Conservation (phyloP, 176 grass and related monocot genomes). For the Aegilops umbellulata region DNA sequence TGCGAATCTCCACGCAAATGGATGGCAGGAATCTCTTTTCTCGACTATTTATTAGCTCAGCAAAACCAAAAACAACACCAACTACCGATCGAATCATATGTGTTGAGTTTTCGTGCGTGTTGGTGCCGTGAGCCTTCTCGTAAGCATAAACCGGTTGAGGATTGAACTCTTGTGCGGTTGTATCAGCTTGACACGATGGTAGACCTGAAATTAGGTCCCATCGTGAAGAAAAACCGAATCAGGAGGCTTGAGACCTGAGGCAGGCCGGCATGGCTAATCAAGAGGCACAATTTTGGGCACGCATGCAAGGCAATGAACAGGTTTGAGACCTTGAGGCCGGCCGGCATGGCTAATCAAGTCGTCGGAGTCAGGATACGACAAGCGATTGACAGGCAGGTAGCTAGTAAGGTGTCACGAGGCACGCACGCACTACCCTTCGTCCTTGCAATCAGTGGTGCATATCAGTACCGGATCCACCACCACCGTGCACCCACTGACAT, state of each 20-base stretch:
- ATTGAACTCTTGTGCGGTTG: too few species aligned
- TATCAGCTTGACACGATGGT: too few species aligned
- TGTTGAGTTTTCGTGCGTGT: too few species aligned
- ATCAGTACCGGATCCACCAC: constrained; percentile 22
- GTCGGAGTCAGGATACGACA: neutral
- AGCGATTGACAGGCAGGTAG: neutral
- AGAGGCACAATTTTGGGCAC: neutral
- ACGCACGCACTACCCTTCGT: neutral
- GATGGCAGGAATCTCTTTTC: too few species aligned
- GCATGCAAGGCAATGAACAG: neutral
- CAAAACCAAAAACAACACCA: too few species aligned
- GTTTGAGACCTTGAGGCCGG: neutral
- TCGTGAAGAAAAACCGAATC: neutral
- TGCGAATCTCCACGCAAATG: too few species aligned
- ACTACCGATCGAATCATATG: too few species aligned
- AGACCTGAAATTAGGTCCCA: neutral
- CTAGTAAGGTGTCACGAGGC: neutral
- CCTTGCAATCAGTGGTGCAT: neutral
- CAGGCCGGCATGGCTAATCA: neutral
- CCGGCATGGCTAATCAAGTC: neutral
- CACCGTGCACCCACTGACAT: constrained; percentile 27
- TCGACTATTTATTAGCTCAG: too few species aligned
- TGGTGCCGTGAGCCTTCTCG: too few species aligned
- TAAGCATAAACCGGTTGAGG: too few species aligned
- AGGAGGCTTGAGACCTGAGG: neutral